Evolutionary conservation across 2,329 filamentous ascomycete species (phyloP).

Genomic region (Colletotrichum lupini): DNA sequence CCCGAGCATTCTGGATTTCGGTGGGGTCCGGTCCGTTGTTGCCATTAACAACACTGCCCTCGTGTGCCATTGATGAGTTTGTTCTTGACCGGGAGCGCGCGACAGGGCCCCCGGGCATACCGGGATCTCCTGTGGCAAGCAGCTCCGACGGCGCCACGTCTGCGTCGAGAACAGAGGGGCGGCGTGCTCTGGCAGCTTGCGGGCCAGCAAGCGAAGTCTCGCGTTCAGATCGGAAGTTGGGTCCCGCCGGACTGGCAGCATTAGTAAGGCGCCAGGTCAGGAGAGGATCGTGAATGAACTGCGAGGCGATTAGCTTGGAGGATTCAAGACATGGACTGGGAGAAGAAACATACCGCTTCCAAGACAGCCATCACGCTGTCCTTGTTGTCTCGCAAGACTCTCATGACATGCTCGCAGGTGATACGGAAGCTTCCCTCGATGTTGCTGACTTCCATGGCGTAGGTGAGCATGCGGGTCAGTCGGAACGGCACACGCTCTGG

Average conservation of each 20-base stretch:
- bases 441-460: slow-evolving; percentile 99
- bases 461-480: slow-evolving; percentile 97
- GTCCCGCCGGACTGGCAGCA: slow-evolving; percentile 70
- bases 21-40: slow-evolving; percentile 55
- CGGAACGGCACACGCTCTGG: slow-evolving; percentile 98
- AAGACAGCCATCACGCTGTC: slow-evolving; percentile 98
- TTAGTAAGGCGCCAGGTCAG: slow-evolving; percentile 92
- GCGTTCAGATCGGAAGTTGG: slow-evolving; percentile 73
- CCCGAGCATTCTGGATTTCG: slow-evolving; percentile 93
- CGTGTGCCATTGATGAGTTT: slow-evolving; percentile 63
- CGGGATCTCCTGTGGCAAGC: slow-evolving; percentile 54
- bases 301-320: slow-evolving; percentile 38
- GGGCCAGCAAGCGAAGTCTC: slow-evolving; percentile 64
- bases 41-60: slow-evolving; percentile 50
- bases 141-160: slow-evolving; percentile 70
- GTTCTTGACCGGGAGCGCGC: slow-evolving; percentile 67
- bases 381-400: slow-evolving; percentile 95
- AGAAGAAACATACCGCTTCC: slow-evolving; percentile 80
- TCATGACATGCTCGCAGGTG: slow-evolving; percentile 98
- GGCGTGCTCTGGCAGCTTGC: slow-evolving; percentile 64
- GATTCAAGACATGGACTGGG: slow-evolving; percentile 4
- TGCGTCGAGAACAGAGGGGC: slow-evolving; percentile 76
- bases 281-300: slow-evolving; percentile 99
- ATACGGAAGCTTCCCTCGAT: slow-evolving; percentile 99
- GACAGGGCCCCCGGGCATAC: slow-evolving; percentile 57